phyloP scores from a whole-genome alignment of 1,284 basidiomycete species.

The Somion occarium region DNA sequence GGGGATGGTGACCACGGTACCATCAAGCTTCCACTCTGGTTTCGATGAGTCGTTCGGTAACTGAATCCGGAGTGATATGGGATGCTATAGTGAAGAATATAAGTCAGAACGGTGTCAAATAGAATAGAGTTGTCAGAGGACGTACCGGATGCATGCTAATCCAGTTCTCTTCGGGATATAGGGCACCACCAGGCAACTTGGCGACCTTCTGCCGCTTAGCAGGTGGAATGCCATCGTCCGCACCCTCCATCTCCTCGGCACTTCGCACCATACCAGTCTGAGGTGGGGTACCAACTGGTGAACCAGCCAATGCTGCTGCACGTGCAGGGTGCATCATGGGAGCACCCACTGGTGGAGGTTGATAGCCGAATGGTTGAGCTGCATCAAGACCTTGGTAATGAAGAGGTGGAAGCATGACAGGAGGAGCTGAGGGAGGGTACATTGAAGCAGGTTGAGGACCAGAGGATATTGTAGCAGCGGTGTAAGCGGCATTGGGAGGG shows the following conservation, averaged over 20 bases:
- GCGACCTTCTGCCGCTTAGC: slow-evolving; percentile 82
- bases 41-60: slow-evolving; percentile 76
- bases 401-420: slow-evolving; percentile 77
- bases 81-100: slow-evolving; percentile 44
- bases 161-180: slow-evolving; percentile 87
- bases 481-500: slow-evolving; percentile 42
- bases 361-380: slow-evolving; percentile 73
- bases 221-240: slow-evolving; percentile 56
- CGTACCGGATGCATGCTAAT: slow-evolving; percentile 79
- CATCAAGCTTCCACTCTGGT: slow-evolving; percentile 90
- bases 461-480: slow-evolving; percentile 72
- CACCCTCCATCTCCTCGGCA: slow-evolving; percentile 77
- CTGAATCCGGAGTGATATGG: slow-evolving; percentile 80
- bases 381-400: slow-evolving; percentile 78
- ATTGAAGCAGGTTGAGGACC: slow-evolving; percentile 76
- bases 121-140: slow-evolving; percentile 7
- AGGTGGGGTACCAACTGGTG: slow-evolving; percentile 32
- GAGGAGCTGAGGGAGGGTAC: slow-evolving; percentile 51
- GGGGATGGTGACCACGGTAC: slow-evolving; percentile 66
- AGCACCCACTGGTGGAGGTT: slow-evolving; percentile 45
- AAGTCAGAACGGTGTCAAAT: background rate
- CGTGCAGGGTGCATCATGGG: slow-evolving; percentile 34
- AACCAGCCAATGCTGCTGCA: slow-evolving; percentile 28
- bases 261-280: slow-evolving; percentile 65
- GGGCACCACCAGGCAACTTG: slow-evolving; percentile 73